These are phyloP conservation scores for Adansonia gregorii DNA, from an alignment of 441 rosid genomes.

Conservation along the genomic window DNA sequence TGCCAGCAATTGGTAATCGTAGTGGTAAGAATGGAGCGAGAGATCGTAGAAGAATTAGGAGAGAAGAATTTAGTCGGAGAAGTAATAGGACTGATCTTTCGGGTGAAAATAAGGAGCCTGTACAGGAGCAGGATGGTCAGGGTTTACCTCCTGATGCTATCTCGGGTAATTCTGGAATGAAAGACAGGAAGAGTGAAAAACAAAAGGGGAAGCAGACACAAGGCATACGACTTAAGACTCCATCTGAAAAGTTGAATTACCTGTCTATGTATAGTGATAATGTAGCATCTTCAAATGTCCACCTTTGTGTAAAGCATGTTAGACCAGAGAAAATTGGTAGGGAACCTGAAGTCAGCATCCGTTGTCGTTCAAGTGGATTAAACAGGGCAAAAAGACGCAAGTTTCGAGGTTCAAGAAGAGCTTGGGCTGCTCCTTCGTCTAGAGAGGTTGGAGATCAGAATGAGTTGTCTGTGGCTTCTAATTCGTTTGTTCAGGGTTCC, in stretches of 20 bases:
- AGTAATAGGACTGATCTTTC: conserved; percentile 49
- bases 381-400: conserved; percentile 71
- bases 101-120: conserved; percentile 41
- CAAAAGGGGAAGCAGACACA: conserved; percentile 61
- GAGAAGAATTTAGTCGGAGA: conserved; percentile 64
- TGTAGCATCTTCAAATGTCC: conserved; percentile 72
- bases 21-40: conserved; percentile 53
- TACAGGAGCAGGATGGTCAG: conserved; percentile 40
- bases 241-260: conserved; percentile 74
- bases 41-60: conserved; percentile 62
- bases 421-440: conserved; percentile 43
- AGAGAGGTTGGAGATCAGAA: conserved; percentile 61
- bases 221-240: conserved; percentile 55
- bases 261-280: conserved; percentile 69
- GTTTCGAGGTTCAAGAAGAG: conserved; percentile 70
- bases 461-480: conserved; percentile 95
- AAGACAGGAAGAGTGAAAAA: conserved; percentile 48
- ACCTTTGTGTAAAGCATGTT: conserved; percentile 44
- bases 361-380: conserved; percentile 45
- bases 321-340: conserved; percentile 40
- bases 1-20: conserved; percentile 48
- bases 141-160: conserved; percentile 49
- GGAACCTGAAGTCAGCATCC: conserved; percentile 44
- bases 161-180: conserved; percentile 53
- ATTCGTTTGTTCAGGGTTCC: conserved; percentile 65